A percentile compares a stretch with the other conserved stretches of the same genome.
Conservation (phyloP, 2,329 filamentous ascomycete genomes). For the Pestalotiopsis sp. region DNA sequence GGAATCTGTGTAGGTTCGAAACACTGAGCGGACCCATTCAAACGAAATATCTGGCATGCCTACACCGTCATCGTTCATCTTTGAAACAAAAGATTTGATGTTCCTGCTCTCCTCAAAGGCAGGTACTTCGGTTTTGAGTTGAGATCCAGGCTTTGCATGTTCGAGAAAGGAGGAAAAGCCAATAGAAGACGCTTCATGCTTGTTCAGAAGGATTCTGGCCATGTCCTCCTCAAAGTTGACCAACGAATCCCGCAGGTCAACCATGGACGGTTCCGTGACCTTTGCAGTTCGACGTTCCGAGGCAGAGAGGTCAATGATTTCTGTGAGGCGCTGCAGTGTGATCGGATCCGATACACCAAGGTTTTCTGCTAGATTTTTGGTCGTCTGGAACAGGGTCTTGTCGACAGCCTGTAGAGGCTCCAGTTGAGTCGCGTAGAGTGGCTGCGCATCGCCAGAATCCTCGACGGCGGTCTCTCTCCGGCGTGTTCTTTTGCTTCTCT, state of each 20-base stretch:
- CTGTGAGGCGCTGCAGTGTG: constrained; percentile 47
- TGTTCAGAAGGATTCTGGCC: constrained; percentile 54
- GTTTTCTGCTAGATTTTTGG: constrained; percentile 57
- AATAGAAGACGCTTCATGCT: constrained; percentile 53
- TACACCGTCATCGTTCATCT: constrained; percentile 52
- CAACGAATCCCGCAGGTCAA: constrained; percentile 53
- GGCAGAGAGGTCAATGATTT: constrained; percentile 55
- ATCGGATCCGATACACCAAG: constrained; percentile 54
- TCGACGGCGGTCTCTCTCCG: constrained; percentile 60
- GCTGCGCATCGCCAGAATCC: constrained; percentile 55
- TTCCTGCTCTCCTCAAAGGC: constrained; percentile 56
- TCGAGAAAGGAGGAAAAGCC: constrained; percentile 66
- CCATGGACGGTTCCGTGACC: constrained; percentile 46
- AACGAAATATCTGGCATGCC: constrained; percentile 60
- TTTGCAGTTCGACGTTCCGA: constrained; percentile 54
- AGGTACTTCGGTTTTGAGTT: constrained; percentile 49
- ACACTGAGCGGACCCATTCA: constrained; percentile 57
- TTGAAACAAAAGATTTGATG: constrained; percentile 53
- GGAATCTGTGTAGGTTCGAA: constrained; percentile 51
- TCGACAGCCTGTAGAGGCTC: constrained; percentile 60
- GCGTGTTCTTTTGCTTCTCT: constrained; percentile 67
- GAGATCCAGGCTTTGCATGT: constrained; percentile 59
- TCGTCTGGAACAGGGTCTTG: constrained; percentile 57
- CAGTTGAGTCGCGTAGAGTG: constrained; percentile 55
- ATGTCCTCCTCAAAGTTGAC: constrained; percentile 55